Conservation (phyloP, 768 basidiomycete genomes). For the Leccinum sublutescens region DNA sequence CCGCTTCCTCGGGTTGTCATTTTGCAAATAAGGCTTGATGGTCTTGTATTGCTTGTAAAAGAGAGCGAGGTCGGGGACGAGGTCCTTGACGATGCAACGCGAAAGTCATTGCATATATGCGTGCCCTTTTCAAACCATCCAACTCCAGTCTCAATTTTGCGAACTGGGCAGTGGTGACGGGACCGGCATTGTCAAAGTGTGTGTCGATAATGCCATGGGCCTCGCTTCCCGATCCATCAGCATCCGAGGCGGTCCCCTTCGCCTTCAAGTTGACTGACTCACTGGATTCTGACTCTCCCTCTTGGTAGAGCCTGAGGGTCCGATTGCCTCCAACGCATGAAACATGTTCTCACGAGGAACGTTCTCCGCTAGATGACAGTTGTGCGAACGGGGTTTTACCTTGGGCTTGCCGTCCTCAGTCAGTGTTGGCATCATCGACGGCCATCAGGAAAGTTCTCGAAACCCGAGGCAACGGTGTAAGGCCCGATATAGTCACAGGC, state of each 20-base stretch:
- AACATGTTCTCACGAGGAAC: constrained; percentile 4
- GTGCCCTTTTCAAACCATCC: constrained; percentile 49
- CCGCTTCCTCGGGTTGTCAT: constrained; percentile 71
- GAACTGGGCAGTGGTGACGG: constrained; percentile 47
- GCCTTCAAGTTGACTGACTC: constrained; percentile 23
- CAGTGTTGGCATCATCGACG: constrained; percentile 25
- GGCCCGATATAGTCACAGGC: constrained; percentile 13
- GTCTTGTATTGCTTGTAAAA: constrained; percentile 99
- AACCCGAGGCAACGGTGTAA: constrained; percentile 11
- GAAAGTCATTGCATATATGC: constrained; percentile 3
- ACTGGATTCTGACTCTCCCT: constrained; percentile 38
- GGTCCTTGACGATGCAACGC: constrained; percentile 82
- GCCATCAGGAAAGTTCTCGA: constrained; percentile 30
- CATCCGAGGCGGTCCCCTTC: constrained; percentile 30
- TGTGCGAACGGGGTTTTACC: constrained; percentile 25
- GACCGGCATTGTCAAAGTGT: constrained; percentile 28
- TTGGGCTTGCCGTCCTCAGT: constrained; percentile 34
- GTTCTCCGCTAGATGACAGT: constrained; percentile 23
- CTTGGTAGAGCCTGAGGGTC: constrained; percentile 8
- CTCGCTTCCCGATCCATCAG: constrained; percentile 21
- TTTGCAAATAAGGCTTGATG: constrained; percentile 96
- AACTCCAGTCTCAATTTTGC: constrained; percentile 58
- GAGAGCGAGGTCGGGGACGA: constrained; percentile 86
- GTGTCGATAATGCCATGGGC: constrained; percentile 9
- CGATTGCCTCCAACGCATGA: too few species aligned